Evolutionary conservation across 306 rosid genomes (phyloP).

Genomic region (Prinsepia uniflora): DNA sequence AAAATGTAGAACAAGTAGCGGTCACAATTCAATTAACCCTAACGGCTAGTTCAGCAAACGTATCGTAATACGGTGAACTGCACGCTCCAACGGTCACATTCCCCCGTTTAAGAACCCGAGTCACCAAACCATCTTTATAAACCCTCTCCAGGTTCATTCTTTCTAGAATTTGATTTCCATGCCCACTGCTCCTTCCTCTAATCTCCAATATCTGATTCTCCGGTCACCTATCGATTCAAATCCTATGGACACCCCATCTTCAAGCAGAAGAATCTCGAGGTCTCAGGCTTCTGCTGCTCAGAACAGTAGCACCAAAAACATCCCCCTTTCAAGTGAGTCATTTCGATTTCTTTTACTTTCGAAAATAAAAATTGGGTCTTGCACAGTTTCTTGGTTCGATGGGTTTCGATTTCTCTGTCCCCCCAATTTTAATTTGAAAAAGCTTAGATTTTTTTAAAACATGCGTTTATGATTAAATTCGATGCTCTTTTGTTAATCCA

Average conservation of each 20-base stretch:
- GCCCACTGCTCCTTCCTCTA: not conserved
- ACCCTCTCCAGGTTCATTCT: not conserved
- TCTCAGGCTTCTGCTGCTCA: conserved; percentile 41
- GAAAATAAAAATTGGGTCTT: not conserved
- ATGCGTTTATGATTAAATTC: not conserved
- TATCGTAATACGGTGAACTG: not conserved
- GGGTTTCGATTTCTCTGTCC: not conserved
- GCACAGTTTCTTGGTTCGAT: conserved; percentile 1
- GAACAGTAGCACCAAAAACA: conserved; percentile 27
- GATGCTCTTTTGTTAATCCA: not conserved
- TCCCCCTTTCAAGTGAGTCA: conserved; percentile 59
- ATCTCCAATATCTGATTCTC: not conserved
- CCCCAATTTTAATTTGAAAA: too few species aligned
- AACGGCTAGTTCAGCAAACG: conserved; percentile 66
- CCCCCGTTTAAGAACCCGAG: conserved; percentile 18
- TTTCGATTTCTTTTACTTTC: not conserved
- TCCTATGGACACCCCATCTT: conserved; percentile 89
- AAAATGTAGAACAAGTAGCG: not conserved
- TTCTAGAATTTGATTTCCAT: not conserved
- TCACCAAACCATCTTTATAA: conserved; percentile 32
- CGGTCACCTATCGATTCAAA: conserved; percentile 4
- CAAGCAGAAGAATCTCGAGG: conserved; percentile 73
- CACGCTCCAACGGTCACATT: conserved; percentile 87
- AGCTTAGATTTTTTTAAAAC: not conserved
- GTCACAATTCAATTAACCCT: conserved; percentile 16